phyloP scores from a whole-genome alignment of 2,329 filamentous ascomycete genomes.

The Colletotrichum endophyticum region DNA sequence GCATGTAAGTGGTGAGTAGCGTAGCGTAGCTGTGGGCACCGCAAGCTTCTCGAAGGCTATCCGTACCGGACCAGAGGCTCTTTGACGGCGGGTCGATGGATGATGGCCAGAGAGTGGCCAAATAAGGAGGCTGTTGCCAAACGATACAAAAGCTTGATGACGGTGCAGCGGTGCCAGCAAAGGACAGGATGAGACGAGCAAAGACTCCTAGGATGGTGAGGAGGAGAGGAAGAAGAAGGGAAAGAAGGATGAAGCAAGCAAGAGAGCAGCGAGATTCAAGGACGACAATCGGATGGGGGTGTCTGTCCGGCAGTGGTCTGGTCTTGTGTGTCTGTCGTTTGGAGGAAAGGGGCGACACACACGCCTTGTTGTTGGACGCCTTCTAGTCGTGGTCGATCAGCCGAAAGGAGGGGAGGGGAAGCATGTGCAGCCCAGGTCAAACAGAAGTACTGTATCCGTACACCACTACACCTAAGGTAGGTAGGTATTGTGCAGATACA shows the following conservation, averaged over 20 bases:
- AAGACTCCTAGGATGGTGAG: not conserved
- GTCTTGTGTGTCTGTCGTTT: not conserved
- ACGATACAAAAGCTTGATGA: not conserved
- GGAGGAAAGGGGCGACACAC: constrained; percentile 13
- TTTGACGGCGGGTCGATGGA: not conserved
- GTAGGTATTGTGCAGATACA: too few species aligned
- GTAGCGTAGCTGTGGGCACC: not conserved
- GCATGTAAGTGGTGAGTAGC: not conserved
- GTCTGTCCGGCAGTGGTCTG: not conserved
- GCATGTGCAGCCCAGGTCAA: not conserved
- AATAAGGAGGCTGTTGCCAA: not conserved
- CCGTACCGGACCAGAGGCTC: not conserved
- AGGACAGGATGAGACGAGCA: not conserved
- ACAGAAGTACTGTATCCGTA: not conserved
- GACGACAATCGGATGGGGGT: not conserved
- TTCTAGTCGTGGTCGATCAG: constrained; percentile 15
- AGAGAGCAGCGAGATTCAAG: constrained; percentile 8
- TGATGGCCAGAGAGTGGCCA: not conserved
- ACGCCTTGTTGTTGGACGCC: not conserved
- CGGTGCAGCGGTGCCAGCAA: not conserved
- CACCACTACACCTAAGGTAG: not conserved
- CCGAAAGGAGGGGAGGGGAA: constrained; percentile 6
- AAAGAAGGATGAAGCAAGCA: not conserved
- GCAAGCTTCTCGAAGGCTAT: not conserved
- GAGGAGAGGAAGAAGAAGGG: not conserved